Base-by-base conservation (phyloP, 2,329 filamentous ascomycete species). In the Alternaria rosae region DNA sequence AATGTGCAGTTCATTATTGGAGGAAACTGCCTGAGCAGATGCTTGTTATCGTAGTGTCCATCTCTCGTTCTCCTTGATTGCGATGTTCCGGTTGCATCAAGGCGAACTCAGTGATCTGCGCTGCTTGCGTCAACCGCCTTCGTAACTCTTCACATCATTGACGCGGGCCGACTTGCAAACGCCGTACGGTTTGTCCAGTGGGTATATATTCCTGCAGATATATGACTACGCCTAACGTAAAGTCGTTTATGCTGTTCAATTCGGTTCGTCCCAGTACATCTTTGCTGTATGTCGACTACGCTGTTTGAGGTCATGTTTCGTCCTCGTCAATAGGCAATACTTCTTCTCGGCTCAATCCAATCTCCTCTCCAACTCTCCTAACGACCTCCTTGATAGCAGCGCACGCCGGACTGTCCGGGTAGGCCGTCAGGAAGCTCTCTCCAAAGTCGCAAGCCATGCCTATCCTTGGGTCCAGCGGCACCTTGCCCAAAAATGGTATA, bases 401-500 rank as follows among this genome's bases (percentile, higher is more conserved):
- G 74, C 93, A 97, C 2, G 95, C 94, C 32, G 95, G 94, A 69
- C 93, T 97, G 71, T 98, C 94, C 0, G 94, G 93, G 79, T 93
- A 99, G 23, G 89, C 90, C 75, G 98, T 94, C 75, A 98, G 92
- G 80, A 96, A 99, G 80, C 93, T 97, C 86, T 99, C 95, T 6
- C 96, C 95, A 79, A 92, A 97, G 79, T 99, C 95, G 75, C 94
- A 97, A 3, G 94, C 91, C 92, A 97, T 96, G 9, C 95, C 92
- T 69, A 99, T 97, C 65, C 94, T 85, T 4, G 95, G 94, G 75
- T 99, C 95, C 54, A 99, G 82, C 38, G 95, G 95, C 12, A 99
- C 94, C 12, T 91, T 87, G 1, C 95, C 95, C 25, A 99, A 80
- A 77, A 97, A 99, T 0, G 92, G 92, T 13, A 99, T 91, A 2